A percentile compares a stretch with the other conserved stretches of the same genome.
Evolutionary conservation across 2,329 filamentous ascomycete genomes (phyloP).

Genomic region (Alternaria triticina): DNA sequence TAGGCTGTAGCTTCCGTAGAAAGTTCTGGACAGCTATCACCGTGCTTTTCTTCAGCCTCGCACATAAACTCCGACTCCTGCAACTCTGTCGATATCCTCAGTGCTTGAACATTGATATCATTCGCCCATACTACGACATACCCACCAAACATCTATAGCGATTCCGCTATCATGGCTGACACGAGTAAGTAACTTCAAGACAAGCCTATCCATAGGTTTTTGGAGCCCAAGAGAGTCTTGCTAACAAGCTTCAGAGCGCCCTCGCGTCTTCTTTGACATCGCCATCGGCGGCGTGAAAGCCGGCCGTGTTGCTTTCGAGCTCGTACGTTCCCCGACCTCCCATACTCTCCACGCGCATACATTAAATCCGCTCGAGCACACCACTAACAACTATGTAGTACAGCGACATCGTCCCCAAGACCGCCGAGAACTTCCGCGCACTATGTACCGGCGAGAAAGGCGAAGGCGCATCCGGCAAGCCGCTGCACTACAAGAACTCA

Average conservation of each 20-base stretch:
- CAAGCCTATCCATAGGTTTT: neutral
- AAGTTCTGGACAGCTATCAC: slow-evolving; percentile 41
- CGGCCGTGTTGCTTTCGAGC: slow-evolving; percentile 85
- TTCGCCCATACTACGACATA: neutral
- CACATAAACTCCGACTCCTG: slow-evolving; percentile 3
- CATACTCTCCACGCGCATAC: neutral
- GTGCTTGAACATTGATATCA: neutral
- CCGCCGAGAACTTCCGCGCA: slow-evolving; percentile 92
- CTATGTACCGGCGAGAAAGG: slow-evolving; percentile 97
- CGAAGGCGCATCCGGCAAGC: slow-evolving; percentile 77
- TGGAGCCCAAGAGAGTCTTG: neutral
- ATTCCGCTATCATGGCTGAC: slow-evolving; percentile 33
- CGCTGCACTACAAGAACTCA: slow-evolving; percentile 90
- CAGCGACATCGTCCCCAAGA: slow-evolving; percentile 78
- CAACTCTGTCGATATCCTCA: neutral
- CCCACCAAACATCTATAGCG: neutral
- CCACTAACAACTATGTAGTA: slow-evolving; percentile 40
- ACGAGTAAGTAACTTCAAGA: slow-evolving; percentile 23
- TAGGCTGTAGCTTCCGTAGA: slow-evolving; percentile 34
- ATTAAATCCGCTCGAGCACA: neutral
- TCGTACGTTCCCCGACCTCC: slow-evolving; percentile 59
- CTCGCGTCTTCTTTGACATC: slow-evolving; percentile 93
- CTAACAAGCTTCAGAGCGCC: slow-evolving; percentile 59
- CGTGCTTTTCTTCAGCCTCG: slow-evolving; percentile 31
- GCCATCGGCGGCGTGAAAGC: slow-evolving; percentile 74